A percentile compares a stretch with the other conserved stretches of the same genome.
Evolutionary conservation across 2,329 filamentous ascomycete species (phyloP).

Genomic region (Emmonsia crescens): DNA sequence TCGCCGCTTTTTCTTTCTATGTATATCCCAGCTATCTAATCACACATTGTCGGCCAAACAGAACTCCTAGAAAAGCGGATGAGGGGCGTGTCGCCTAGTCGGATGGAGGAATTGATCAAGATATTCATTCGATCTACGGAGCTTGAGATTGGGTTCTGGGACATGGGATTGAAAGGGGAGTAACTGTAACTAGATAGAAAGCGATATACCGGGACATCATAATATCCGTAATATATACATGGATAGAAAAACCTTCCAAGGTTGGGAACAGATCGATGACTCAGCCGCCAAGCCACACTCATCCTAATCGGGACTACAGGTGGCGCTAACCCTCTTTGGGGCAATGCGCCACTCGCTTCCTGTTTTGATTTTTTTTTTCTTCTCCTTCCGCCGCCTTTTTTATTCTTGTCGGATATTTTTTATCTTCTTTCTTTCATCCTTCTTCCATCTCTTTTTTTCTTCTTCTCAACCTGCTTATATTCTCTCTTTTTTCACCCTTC

Average conservation of each 20-base stretch:
- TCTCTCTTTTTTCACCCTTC: conserved; percentile 13
- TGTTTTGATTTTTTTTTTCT: conserved; percentile 17
- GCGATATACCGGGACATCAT: too few species aligned
- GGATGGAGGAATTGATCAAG: conserved; percentile 70
- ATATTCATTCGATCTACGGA: conserved; percentile 82
- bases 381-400: conserved; percentile 4
- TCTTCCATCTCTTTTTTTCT: conserved; percentile 19
- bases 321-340: conserved; percentile 7
- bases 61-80: conserved; percentile 67
- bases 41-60: conserved; percentile 22
- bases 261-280: not conserved
- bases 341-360: conserved; percentile 5
- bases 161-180: conserved; percentile 46
- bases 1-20: not conserved
- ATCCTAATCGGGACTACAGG: not conserved
- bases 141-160: conserved; percentile 67
- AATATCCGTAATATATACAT: not conserved
- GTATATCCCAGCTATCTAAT: not conserved
- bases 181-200: not conserved
- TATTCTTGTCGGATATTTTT: not conserved
- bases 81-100: conserved; percentile 56
- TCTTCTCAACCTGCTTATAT: conserved; percentile 20
- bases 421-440: conserved; percentile 11
- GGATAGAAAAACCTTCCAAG: not conserved
- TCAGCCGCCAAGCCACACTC: not conserved